Evolutionary conservation across 768 basidiomycete genomes (phyloP), one percentile per base, ranked within the genome.

Genomic region (Naganishia friedmannii): DNA sequence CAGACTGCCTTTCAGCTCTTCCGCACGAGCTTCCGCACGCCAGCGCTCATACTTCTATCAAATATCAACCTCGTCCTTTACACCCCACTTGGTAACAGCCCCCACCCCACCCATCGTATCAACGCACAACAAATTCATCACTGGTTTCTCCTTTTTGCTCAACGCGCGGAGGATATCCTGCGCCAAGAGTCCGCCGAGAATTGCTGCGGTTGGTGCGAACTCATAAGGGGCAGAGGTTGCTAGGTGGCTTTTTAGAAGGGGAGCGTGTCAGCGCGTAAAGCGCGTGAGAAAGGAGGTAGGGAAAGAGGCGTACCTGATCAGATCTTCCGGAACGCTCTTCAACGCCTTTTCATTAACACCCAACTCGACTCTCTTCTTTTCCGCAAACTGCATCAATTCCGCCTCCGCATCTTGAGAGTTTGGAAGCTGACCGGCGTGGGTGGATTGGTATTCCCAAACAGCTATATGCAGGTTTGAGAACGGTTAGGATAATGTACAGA

Each of bases 81-180:
- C 74, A 3, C 68, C 76, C 80, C 78, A 81, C 45, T 75, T 66
- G 1, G 66, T 72, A 10, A 74, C 76, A 7, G 69, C 73, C 2
- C 77, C 78, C 13, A 56, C 67, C 12, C 76, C 78, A 46, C 48
- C 71, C 78, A 78, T 78, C 19, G 74, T 76, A 80, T 97, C 92
- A 71, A 95, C 93, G 4, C 87, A 85, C 73, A 94, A 89, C 72
- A 96, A 89, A 80, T 99, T 99, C 65, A 90, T 90, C 73, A 96
- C 89, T 4, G 95, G 95, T 31, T 90, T 87, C 76, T 98, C 96
- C 63, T 92, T 89, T 68, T 89, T 91, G 67, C 89, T 90, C 46
- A 98, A 85, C 0, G 92, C 88, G 79, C 96, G 93, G 48, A 99
- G 84, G 65, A 97, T 89, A 78, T 99, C 96, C 80, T 98, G 96